Evolutionary conservation across 257 asterid genomes (phyloP), one percentile per base, ranked within the genome.

Genomic region (Capsicum pubescens): DNA sequence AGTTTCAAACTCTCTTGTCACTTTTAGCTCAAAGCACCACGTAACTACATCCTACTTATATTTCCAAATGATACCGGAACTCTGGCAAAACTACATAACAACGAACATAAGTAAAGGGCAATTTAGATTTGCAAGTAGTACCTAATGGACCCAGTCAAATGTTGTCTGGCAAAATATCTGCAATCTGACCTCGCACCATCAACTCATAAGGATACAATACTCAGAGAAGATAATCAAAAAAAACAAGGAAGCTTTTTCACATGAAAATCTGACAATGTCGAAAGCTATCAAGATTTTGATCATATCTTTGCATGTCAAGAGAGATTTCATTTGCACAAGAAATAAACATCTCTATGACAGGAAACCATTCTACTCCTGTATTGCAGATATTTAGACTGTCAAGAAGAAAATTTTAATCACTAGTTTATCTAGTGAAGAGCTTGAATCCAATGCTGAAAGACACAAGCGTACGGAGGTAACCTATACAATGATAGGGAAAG

Each of bases 401-500:
- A 21, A 39, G 48, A 52, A 54, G 26, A 76, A 52, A 54, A 52
- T 12, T 1, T 26, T 32, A 12, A 26, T 54, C 81, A 77, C 80
- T 50, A 50, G 46, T 50, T 74, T 74, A 50, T 76, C 81, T 26
- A 76, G 64, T 60, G 71, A 9, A 66, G 79, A 82, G 77, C 72
- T 84, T 78, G 84, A 83, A 50, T 56, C 80, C 85, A 55, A 10
- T 44, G 54, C 83, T 7, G 59, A 70, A 77, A 84, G 52, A 39
- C 85, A 79, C 39, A 58, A 71, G 82, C 68, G 48, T 60, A 86
- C 78, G 83, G 72, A 32, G 81, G 78, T 86, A 79, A 82, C 86
- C 77, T 85, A 85, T 69, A 82, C 88, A 84, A 84, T 46, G 72
- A 84, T 44, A 84, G 67, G 81, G 60, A 71, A 12, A 44, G 71